Conservation (phyloP, 305 asterid species). For the Fraxinus sp. region DNA sequence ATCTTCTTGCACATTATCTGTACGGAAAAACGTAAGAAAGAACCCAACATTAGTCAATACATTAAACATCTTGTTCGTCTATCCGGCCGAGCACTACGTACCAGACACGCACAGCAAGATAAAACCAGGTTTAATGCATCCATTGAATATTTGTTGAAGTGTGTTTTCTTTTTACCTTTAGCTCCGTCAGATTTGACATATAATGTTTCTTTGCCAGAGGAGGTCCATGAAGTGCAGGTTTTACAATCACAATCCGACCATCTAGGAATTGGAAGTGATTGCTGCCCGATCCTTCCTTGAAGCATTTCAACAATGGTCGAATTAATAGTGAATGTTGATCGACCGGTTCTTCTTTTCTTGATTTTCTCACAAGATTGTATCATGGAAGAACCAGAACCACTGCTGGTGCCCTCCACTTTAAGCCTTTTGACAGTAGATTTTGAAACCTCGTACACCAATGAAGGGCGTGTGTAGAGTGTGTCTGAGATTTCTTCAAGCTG, state of each 20-base stretch:
- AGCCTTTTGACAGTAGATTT: conserved; percentile 49
- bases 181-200: conserved; percentile 75
- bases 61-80: neutral
- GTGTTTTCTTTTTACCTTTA: conserved; percentile 35
- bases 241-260: conserved; percentile 96
- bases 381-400: neutral
- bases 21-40: neutral
- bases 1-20: conserved; percentile 70
- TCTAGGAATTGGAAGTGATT: conserved; percentile 47
- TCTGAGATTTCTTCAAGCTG: conserved; percentile 87
- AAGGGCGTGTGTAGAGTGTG: conserved; percentile 78
- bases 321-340: conserved; percentile 51
- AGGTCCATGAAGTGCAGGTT: conserved; percentile 76
- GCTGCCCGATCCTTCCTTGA: conserved; percentile 53
- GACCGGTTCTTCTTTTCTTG: conserved; percentile 25
- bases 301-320: conserved; percentile 72
- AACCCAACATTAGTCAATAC: neutral
- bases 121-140: neutral
- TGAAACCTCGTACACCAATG: conserved; percentile 53
- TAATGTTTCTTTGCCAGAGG: conserved; percentile 57
- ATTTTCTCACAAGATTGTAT: conserved; percentile 16
- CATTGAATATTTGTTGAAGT: neutral
- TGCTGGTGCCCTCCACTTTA: conserved; percentile 25
- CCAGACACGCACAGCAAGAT: too few species aligned
- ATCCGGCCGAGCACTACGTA: too few species aligned